phyloP scores from a whole-genome alignment of 1,284 basidiomycete species.

The Phylloporus sp. region DNA sequence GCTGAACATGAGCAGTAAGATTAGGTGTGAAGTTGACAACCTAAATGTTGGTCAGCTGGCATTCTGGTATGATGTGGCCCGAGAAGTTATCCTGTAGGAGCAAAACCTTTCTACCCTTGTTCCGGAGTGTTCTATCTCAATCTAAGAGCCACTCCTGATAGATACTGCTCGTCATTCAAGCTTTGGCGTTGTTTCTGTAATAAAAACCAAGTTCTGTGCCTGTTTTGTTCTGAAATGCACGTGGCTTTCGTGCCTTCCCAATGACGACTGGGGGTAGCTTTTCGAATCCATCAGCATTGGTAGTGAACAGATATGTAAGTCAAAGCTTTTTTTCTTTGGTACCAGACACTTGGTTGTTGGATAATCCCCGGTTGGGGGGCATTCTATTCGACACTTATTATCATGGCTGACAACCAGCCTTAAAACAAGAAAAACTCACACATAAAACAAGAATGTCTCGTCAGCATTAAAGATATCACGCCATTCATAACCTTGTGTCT shows the following conservation, averaged over 20 bases:
- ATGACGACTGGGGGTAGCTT: slow-evolving; percentile 29
- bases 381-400: no score
- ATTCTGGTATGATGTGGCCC: not conserved
- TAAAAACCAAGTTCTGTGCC: slow-evolving; percentile 24
- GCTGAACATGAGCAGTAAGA: slow-evolving; percentile 4
- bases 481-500: not conserved
- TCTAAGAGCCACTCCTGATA: slow-evolving; percentile 19
- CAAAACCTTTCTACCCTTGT: not conserved
- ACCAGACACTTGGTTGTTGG: not conserved
- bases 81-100: slow-evolving; percentile 13
- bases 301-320: not conserved
- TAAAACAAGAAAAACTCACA: not conserved
- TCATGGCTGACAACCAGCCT: no score
- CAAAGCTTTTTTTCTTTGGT: not conserved
- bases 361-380: slow-evolving; percentile 11
- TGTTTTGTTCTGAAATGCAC: slow-evolving; percentile 24
- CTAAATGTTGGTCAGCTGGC: slow-evolving; percentile 1
- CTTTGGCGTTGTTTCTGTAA: slow-evolving; percentile 28
- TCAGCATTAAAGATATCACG: slow-evolving; percentile 16
- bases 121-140: not conserved
- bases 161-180: slow-evolving; percentile 21
- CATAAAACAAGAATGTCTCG: slow-evolving; percentile 5
- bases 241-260: slow-evolving; percentile 25
- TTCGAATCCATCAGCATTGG: slow-evolving; percentile 31
- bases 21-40: slow-evolving; percentile 5